Conservation (phyloP, 768 basidiomycete species). For the Lactarius indigo region DNA sequence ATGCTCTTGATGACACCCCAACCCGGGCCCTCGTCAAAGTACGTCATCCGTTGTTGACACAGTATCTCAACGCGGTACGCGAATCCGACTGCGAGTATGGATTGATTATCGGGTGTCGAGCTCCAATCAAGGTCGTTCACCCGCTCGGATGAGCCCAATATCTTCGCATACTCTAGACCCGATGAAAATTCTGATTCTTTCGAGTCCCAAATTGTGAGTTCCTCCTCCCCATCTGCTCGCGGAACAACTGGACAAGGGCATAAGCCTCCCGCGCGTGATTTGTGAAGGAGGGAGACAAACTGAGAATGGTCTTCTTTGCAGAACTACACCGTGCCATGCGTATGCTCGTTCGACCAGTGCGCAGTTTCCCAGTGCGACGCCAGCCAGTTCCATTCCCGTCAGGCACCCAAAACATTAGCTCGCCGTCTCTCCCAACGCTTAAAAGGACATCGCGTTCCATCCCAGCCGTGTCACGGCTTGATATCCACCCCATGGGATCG, state of each 20-base stretch:
- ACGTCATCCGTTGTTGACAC: constrained; percentile 91
- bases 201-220: constrained; percentile 95
- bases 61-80: constrained; percentile 73
- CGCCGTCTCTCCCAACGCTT: constrained; percentile 72
- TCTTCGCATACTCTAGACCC: constrained; percentile 72
- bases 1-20: constrained; percentile 73
- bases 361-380: constrained; percentile 70
- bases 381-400: constrained; percentile 36
- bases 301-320: constrained; percentile 85
- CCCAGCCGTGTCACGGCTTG: constrained; percentile 16
- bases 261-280: not conserved
- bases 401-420: constrained; percentile 84
- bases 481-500: constrained; percentile 85
- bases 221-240: constrained; percentile 62
- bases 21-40: constrained; percentile 77
- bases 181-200: constrained; percentile 90
- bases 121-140: constrained; percentile 92
- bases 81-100: constrained; percentile 89
- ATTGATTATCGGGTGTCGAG: constrained; percentile 84
- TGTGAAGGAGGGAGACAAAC: constrained; percentile 40
- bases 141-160: constrained; percentile 48
- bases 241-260: constrained; percentile 50
- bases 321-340: constrained; percentile 81
- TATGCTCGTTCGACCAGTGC: constrained; percentile 64
- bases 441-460: constrained; percentile 68